Base-by-base conservation (phyloP, 2,329 filamentous ascomycete species). In the Alternaria novae-zelandiae region DNA sequence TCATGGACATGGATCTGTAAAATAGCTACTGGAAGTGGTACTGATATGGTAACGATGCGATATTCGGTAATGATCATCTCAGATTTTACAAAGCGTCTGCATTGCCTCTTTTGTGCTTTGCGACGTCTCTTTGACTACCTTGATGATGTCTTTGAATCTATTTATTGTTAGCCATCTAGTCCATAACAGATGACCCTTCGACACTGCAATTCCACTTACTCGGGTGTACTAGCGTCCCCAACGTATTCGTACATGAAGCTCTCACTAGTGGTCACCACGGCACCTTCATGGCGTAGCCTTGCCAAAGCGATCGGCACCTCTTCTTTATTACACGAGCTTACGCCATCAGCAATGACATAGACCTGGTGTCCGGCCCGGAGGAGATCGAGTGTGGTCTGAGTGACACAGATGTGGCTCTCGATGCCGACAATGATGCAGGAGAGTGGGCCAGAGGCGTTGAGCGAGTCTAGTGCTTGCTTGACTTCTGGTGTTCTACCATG, bases 321-420 rank as follows among this genome's bases (percentile, higher is more conserved):
- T 75, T 92, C 89, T 17, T 84, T 82, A 82, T 97, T 97, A 79
- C 92, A 93, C 81, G 91, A 95, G 75, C 91, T 94, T 45, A 98
- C 94, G 30, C 89, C 95, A 80, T 98, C 95, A 56, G 94, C 93
- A 30, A 97, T 84, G 43, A 98, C 84, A 79, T 96, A 97, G 7
- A 97, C 95, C 57, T 85, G 84, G 80, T 97, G 92, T 1, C 94
- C 94, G 2, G 86, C 85, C 21, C 84, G 83, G 46, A 96, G 83
- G 53, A 97, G 83, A 82, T 97, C 95, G 45, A 97, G 85, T 15
- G 77, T 69, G 3, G 95, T 97, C 85, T 98, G 95, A 64, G 93
- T 94, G 28, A 98, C 89, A 84, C 95, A 98, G 78, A 98, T 96
- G 82, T 98, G 95, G 44, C 89, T 88, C 82, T 98, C 95, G 77